Conservation (phyloP, 805 yeast genomes). For the Lipomyces japonicus region DNA sequence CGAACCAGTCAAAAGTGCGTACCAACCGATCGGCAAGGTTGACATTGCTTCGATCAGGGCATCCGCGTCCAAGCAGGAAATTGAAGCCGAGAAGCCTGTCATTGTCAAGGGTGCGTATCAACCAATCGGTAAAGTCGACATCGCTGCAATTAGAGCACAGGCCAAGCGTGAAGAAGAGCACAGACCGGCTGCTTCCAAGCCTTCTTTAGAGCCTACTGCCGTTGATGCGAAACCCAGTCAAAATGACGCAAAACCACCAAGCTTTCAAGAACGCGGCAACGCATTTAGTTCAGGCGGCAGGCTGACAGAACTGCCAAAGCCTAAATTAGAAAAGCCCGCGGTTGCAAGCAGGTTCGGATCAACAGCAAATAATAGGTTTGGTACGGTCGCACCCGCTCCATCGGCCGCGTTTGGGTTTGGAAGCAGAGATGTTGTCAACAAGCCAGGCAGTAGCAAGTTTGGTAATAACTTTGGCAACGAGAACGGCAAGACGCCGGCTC, state of each 20-base stretch:
- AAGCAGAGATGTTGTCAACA: conserved; percentile 40
- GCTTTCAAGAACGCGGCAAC: conserved; percentile 35
- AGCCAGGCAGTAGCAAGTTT: no score
- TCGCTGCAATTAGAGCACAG: conserved; percentile 44
- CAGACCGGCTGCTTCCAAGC: conserved; percentile 18
- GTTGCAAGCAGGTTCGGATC: conserved; percentile 39
- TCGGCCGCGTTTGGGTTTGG: conserved; percentile 44
- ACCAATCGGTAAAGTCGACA: conserved; percentile 61
- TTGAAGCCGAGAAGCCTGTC: conserved; percentile 23
- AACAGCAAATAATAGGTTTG: conserved; percentile 33
- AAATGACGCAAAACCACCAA: conserved; percentile 31
- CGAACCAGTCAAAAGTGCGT: conserved; percentile 45
- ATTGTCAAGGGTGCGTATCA: conserved; percentile 49
- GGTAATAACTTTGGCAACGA: conserved; percentile 58
- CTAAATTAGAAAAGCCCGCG: conserved; percentile 46
- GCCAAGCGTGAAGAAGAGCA: conserved; percentile 23
- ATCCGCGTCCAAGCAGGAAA: conserved; percentile 26
- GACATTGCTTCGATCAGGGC: conserved; percentile 47
- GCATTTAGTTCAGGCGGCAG: conserved; percentile 40
- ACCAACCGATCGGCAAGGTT: conserved; percentile 62
- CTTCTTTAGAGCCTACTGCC: conserved; percentile 10
- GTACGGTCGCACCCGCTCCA: conserved; percentile 39
- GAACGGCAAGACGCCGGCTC: conserved; percentile 89
- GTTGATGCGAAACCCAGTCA: conserved; percentile 18
- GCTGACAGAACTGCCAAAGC: conserved; percentile 61